phyloP scores from a whole-genome alignment of 2,329 filamentous ascomycete genomes.

The Ceratocystis cacaofunesta region DNA sequence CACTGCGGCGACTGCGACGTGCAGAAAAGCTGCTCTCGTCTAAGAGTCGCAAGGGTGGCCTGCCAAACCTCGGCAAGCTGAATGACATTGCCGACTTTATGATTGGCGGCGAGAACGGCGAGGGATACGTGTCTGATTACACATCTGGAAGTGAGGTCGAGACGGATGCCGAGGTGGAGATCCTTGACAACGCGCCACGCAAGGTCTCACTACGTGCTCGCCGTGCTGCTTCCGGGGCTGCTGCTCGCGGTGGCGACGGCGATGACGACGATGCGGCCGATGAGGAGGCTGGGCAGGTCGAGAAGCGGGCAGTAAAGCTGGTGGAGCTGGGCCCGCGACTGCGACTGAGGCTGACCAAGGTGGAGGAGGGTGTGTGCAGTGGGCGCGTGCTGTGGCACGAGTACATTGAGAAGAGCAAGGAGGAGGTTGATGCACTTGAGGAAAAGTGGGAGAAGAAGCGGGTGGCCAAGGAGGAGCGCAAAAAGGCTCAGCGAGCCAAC shows the following conservation, averaged over 20 bases:
- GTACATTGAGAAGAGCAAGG: conserved; percentile 69
- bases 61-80: conserved; percentile 82
- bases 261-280: conserved; percentile 25
- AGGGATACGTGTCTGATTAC: conserved; percentile 72
- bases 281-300: conserved; percentile 37
- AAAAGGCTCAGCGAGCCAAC: conserved; percentile 74
- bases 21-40: conserved; percentile 61
- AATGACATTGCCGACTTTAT: conserved; percentile 93
- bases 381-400: conserved; percentile 98
- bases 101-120: conserved; percentile 61
- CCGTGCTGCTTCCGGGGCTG: conserved; percentile 30
- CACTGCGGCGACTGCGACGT: conserved; percentile 67
- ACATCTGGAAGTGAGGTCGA: conserved; percentile 83
- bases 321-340: conserved; percentile 85
- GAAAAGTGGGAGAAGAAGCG: conserved; percentile 64
- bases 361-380: conserved; percentile 81
- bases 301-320: conserved; percentile 79
- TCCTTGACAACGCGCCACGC: conserved; percentile 49
- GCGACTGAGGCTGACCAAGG: conserved; percentile 79
- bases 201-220: conserved; percentile 31
- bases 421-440: conserved; percentile 65
- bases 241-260: conserved; percentile 23
- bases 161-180: conserved; percentile 89
- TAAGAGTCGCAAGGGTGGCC: conserved; percentile 40
- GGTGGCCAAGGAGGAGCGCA: conserved; percentile 68